Evolutionary conservation across 139 green algal species (phyloP), one percentile per base, ranked within the genome.

Genomic region (Chlorella sp.): DNA sequence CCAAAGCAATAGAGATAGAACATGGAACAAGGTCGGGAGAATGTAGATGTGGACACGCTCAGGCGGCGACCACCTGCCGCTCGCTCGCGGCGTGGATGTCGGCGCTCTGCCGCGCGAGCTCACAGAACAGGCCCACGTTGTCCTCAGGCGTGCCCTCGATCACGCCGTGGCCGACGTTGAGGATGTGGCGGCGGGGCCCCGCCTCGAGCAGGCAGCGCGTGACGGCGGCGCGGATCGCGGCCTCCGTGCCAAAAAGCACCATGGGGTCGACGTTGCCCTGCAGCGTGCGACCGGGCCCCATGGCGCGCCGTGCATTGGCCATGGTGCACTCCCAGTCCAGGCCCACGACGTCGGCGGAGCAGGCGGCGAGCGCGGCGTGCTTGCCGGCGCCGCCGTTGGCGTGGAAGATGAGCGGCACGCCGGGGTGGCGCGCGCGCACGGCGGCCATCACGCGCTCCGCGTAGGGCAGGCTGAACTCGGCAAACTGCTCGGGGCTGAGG

Each of bases 371-470:
- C 27, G 81, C 83, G 45, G 87, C 77, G 43, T 97, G 87, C 91
- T 98, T 98, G 40, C 95, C 95, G 23, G 86, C 88, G 56, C 87
- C 84, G 71, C 96, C 96, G 77, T 99, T 99, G 66, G 90, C 94
- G 82, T 99, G 94, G 81, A 98, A 95, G 66, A 98, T 98, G 64
- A 99, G 71, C 0, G 96, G 96, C 51, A 94, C 89, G 51, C 90
- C 78, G 8, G 96, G 96, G 78, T 95, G 89, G 77, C 83, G 79
- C 4, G 81, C 81, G 31, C 84, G 83, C 33, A 98, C 87, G 14
- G 79, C 83, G 17, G 74, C 53, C 0, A 95, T 91, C 19, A 99
- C 77, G 25, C 89, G 82, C 79, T 98, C 89, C 5, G 88, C 86
- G 74, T 99, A 99, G 1, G 96, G 95, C 83, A 96, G 70, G 77